Evolutionary conservation across 768 basidiomycete species (phyloP), one percentile per base, ranked within the genome.

Genomic region (Xerocomus potaroensis): DNA sequence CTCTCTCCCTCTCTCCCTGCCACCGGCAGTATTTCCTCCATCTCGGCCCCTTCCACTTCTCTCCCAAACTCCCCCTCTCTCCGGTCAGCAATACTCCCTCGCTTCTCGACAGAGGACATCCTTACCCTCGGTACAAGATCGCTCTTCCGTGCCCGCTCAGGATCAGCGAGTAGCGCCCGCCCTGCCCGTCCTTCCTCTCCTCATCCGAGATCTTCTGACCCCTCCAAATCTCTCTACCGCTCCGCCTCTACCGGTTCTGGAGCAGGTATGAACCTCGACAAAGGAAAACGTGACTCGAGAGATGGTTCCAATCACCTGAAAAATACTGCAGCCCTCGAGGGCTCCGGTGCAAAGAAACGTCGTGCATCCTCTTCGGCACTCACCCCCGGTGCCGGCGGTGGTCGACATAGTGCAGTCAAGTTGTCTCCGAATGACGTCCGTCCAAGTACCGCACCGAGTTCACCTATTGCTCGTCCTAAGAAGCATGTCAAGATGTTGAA

Each of bases 401-500:
- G 64, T n/a, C 53, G 65, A n/a, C 64, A 65, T 43, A 4, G 39
- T 5, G 41, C 54, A 1, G 37, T 35, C 45, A 58, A 53, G 26
- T 29, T 48, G 23, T 29, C 41, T 11, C 8, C 45, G 24, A 29
- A 30, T 18, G 15, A 44, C 4, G 1, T 12, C 16, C 14, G 47
- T 24, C 51, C 54, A 32, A 61, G 41, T 19, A 52, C 47, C 18
- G 42, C 52, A 4, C 49, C 56, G 15, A 41, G 37, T 18, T 51
- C 52, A 14, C n/a, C 44, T 1, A 5, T 32, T 2, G 16, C 29
- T 32, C 45, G 15, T 0, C 59, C 47, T 1, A 63, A 50, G 33
- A 68, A 35, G 6, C 75, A 76, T 44, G 72, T 77, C 4, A 76
- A 74, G 45, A 84, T 93, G 84, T 74, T 94, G 50, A 94, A 94